phyloP scores from a whole-genome alignment of 805 yeast species.

The Candida hispaniensis region DNA sequence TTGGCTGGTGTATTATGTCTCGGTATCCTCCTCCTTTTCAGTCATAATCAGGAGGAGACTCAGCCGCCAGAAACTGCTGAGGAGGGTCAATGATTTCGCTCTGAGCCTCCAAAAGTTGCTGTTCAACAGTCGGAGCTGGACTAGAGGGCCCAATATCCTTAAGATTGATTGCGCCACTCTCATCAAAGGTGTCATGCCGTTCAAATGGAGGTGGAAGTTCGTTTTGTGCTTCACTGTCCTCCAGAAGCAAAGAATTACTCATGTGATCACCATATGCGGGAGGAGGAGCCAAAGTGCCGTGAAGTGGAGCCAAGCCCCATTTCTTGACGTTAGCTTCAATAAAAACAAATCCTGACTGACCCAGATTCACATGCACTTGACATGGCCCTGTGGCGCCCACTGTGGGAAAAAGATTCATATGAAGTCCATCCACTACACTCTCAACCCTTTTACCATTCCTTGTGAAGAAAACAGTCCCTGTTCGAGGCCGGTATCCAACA shows the following conservation, averaged over 20 bases:
- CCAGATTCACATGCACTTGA: constrained; percentile 76
- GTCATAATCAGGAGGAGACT: no score
- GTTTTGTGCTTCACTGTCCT: constrained; percentile 9
- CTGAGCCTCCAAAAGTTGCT: constrained; percentile 11
- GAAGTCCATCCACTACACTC: constrained; percentile 62
- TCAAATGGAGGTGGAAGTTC: no score
- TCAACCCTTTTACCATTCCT: constrained; percentile 89
- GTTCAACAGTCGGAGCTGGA: constrained; percentile 8
- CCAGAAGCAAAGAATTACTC: constrained; percentile 54
- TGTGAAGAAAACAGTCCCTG: constrained; percentile 86
- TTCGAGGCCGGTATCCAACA: constrained; percentile 70
- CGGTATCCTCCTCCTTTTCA: no score
- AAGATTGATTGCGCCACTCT: no score
- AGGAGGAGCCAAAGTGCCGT: constrained; percentile 84
- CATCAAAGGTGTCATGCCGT: no score
- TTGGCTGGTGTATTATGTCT: no score
- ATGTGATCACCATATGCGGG: constrained; percentile 80
- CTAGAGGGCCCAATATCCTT: constrained; percentile 3
- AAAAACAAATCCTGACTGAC: constrained; percentile 80
- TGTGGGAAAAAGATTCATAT: constrained; percentile 69
- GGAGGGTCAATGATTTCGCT: constrained; percentile 13
- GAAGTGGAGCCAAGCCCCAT: constrained; percentile 91
- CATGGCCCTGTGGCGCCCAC: constrained; percentile 79
- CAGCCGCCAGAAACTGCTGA: constrained; percentile 9
- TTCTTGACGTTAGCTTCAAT: constrained; percentile 89